These are phyloP conservation scores for Pseudozyma thailandica DNA, from an alignment of 1,284 basidiomycete species.

Conservation along the genomic window DNA sequence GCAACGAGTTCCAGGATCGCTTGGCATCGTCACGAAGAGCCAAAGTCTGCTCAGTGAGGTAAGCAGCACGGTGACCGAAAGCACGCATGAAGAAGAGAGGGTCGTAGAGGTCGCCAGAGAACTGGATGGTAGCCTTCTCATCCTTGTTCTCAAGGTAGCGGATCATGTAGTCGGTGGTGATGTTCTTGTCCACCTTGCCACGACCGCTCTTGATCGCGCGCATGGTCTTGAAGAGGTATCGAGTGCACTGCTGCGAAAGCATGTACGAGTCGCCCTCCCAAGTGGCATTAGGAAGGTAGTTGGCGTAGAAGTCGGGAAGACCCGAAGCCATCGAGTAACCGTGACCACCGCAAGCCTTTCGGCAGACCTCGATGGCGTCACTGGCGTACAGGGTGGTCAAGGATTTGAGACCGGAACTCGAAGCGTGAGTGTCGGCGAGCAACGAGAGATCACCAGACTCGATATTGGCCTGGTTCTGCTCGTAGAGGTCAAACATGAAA, in stretches of 20 bases:
- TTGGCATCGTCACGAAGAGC: constrained; percentile 67
- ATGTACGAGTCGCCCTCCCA: constrained; percentile 69
- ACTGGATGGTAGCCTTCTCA: constrained; percentile 57
- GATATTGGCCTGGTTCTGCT: constrained; percentile 65
- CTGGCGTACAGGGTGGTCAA: constrained; percentile 68
- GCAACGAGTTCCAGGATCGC: constrained; percentile 68
- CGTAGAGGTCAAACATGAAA: constrained; percentile 68
- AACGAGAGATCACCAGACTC: constrained; percentile 67
- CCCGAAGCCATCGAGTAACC: constrained; percentile 67
- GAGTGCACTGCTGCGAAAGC: constrained; percentile 68
- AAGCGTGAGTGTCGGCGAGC: constrained; percentile 69
- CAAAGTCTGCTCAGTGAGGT: constrained; percentile 67
- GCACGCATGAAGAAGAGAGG: constrained; percentile 67
- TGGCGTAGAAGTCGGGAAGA: constrained; percentile 59
- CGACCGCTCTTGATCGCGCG: constrained; percentile 55
- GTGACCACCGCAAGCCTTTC: constrained; percentile 69
- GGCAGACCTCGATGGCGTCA: constrained; percentile 68
- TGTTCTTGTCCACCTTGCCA: constrained; percentile 56
- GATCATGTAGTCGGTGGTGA: constrained; percentile 67
- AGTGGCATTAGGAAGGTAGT: constrained; percentile 64
- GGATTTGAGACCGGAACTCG: constrained; percentile 68
- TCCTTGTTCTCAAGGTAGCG: constrained; percentile 65
- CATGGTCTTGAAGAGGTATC: constrained; percentile 69
- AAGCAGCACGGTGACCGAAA: constrained; percentile 69
- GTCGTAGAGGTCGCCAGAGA: constrained; percentile 59